phyloP scores from a whole-genome alignment of 2,329 filamentous ascomycete genomes.

The Paecilomyces variotii region DNA sequence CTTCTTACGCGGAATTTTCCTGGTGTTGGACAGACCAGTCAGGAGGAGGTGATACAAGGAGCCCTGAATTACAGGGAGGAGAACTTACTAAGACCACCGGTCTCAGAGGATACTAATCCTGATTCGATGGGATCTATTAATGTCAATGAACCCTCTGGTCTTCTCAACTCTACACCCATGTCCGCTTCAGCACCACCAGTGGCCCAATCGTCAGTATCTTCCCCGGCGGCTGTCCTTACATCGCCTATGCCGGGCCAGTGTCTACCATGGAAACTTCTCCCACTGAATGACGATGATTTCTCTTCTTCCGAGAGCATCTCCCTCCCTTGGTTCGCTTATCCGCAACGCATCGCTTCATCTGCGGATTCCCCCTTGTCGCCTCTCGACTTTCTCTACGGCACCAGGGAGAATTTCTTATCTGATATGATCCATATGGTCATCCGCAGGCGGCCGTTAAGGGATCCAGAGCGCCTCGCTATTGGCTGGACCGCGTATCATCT shows the following conservation, averaged over 20 bases:
- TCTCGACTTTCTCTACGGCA: conserved; percentile 19
- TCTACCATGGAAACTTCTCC: not conserved
- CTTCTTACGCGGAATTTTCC: not conserved
- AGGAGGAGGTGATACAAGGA: not conserved
- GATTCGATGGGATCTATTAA: not conserved
- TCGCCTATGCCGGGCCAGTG: not conserved
- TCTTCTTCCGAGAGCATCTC: not conserved
- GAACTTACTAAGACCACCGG: not conserved
- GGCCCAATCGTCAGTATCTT: conserved; percentile 1
- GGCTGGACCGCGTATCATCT: conserved; percentile 15
- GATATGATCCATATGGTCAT: conserved; percentile 14
- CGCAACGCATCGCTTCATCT: conserved; percentile 11
- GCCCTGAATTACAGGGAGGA: not conserved
- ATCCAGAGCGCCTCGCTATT: conserved; percentile 16
- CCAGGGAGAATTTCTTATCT: conserved; percentile 16
- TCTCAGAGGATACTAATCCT: conserved; percentile 4
- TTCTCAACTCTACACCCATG: not conserved
- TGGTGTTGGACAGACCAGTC: not conserved
- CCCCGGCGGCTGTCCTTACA: not conserved
- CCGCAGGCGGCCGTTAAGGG: conserved; percentile 15
- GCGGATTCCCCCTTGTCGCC: conserved; percentile 14
- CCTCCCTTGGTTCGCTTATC: conserved; percentile 11
- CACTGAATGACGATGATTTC: not conserved
- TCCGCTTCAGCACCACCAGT: conserved; percentile 10
- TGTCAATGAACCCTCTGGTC: not conserved